Evolutionary conservation across 805 yeast species (phyloP), one percentile per base, ranked within the genome.

Genomic region (Candida alai): DNA sequence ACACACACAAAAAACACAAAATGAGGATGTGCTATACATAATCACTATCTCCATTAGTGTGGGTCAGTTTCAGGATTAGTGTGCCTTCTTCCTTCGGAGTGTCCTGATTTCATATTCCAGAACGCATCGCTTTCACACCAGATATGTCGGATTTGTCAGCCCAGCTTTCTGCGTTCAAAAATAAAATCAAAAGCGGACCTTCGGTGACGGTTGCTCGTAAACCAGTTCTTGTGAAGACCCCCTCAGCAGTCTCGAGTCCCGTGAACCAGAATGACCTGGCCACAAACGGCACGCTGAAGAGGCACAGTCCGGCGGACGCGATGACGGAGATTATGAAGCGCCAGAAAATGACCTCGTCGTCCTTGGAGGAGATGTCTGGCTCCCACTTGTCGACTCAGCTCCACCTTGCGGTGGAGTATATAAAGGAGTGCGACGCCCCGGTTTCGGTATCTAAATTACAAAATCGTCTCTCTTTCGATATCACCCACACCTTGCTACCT

Each of bases 361-460:
- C 26, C 32, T 40, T 39, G 52, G 44, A 6, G 23, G 37, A 35
- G 12, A 51, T 64, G 40, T 56, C 68, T n/a, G 71, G 72, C 1
- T 54, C 84, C 45, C 94, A 85, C 54, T 72, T 83, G 37, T 84
- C 95, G 4, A 89, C 97, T 4, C 86, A 87, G 54, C 69, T 93
- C 35, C 80, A 86, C 51, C 76, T 88, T 54, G 97, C 97, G 1
- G 93, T 93, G 13, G 97, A 93, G 54, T 84, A 78, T 54, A 79
- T 93, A 41, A 89, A 87, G 59, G 60, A 62, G 31, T 70, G 76
- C 37, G 95, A 85, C 44, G 58, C 70, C 16, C 87, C 96, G 0
- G 79, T 89, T 1, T 58, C 76, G 5, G 70, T 86, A 5, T 64
- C 68, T 18, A 83, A 81, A 37, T 60, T 90, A 28, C 78, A 79